phyloP scores from a whole-genome alignment of 768 basidiomycete genomes.

The Strobilomyces dryophilus region DNA sequence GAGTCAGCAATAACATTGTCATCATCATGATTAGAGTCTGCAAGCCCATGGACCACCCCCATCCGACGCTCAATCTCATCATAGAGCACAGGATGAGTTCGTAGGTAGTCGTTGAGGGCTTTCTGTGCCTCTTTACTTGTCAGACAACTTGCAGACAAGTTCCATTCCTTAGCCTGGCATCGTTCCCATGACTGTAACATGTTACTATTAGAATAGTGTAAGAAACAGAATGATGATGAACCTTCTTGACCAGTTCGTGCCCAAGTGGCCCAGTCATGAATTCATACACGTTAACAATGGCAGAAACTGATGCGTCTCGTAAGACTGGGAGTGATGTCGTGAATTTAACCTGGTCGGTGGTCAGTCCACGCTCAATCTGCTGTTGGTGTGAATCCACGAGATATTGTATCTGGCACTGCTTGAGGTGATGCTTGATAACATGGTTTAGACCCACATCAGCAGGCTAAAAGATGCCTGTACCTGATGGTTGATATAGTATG shows the following conservation, averaged over 20 bases:
- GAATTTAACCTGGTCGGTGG: conserved; percentile 13
- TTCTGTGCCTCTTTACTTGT: conserved; percentile 12
- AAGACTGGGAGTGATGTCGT: conserved; percentile 18
- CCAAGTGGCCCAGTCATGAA: conserved; percentile 11
- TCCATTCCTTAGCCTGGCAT: conserved; percentile 13
- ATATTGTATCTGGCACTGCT: neutral
- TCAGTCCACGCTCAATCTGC: conserved; percentile 5
- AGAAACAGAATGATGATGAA: neutral
- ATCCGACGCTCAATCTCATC: conserved; percentile 13
- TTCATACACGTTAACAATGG: conserved; percentile 14
- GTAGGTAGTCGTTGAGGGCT: conserved; percentile 15
- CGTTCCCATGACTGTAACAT: conserved; percentile 15
- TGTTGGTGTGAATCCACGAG: neutral
- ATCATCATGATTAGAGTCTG: neutral
- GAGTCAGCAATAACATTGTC: neutral
- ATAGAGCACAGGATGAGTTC: conserved; percentile 3
- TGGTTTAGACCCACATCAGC: neutral
- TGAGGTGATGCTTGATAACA: neutral
- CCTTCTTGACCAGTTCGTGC: conserved; percentile 16
- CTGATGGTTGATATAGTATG: neutral
- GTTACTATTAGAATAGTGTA: no score
- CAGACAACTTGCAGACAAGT: conserved; percentile 14
- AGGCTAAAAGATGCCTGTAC: neutral
- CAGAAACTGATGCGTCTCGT: conserved; percentile 17
- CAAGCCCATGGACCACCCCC: neutral